Evolutionary conservation across 1,284 basidiomycete species (phyloP).

Genomic region (Ustilago nuda): DNA sequence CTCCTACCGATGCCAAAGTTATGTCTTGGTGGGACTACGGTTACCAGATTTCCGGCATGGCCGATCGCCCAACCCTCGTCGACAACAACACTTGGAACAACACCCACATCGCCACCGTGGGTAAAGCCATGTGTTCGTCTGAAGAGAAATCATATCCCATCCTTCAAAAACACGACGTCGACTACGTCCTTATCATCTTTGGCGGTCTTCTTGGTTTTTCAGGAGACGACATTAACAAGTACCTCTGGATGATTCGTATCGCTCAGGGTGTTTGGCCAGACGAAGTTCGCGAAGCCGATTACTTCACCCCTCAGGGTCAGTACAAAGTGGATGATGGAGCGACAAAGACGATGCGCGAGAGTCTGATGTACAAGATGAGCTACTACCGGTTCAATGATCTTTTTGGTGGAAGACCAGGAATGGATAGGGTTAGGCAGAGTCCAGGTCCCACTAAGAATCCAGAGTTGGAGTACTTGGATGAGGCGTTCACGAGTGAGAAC

Average conservation of each 20-base stretch:
- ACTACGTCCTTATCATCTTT: slow-evolving; percentile 97
- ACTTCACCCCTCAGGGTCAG: slow-evolving; percentile 93
- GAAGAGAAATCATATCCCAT: slow-evolving; percentile 98
- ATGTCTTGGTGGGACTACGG: slow-evolving; percentile 99
- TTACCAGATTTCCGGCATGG: slow-evolving; percentile 99
- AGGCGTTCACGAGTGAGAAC: slow-evolving; percentile 68
- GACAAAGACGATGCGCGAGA: slow-evolving; percentile 90
- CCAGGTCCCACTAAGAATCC: slow-evolving; percentile 54
- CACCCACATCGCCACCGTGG: slow-evolving; percentile 72
- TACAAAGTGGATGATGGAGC: slow-evolving; percentile 92
- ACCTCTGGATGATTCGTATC: slow-evolving; percentile 86
- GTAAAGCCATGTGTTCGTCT: slow-evolving; percentile 84
- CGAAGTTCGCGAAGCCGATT: slow-evolving; percentile 92
- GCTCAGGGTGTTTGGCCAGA: slow-evolving; percentile 99
- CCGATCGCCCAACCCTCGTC: slow-evolving; percentile 93
- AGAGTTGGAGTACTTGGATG: slow-evolving; percentile 64
- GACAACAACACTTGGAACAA: slow-evolving; percentile 99
- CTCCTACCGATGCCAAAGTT: slow-evolving; percentile 87
- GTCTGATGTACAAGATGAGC: slow-evolving; percentile 78
- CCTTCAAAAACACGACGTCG: slow-evolving; percentile 95
- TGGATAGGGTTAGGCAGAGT: slow-evolving; percentile 62
- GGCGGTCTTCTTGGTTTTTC: slow-evolving; percentile 96
- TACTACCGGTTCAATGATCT: slow-evolving; percentile 68
- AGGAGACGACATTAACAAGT: slow-evolving; percentile 99
- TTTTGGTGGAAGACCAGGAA: slow-evolving; percentile 70